phyloP scores from a whole-genome alignment of 352 stramenopile genomes.

The Pythium folliculosum region DNA sequence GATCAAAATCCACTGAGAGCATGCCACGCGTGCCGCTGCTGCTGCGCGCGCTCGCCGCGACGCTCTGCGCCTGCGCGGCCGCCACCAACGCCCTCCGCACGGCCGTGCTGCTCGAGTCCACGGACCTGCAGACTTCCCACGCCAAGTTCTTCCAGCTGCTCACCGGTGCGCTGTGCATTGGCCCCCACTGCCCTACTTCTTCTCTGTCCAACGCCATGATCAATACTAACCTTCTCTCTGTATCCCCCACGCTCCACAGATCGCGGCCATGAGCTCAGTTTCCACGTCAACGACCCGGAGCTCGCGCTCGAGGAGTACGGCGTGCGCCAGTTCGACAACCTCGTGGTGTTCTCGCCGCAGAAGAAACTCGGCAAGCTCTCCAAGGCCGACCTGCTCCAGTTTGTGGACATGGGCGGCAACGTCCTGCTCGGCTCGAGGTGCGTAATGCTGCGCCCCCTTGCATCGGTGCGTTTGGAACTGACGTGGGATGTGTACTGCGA shows the following conservation, averaged over 20 bases:
- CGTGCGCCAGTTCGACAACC: conserved; percentile 87
- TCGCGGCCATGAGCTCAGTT: conserved; percentile 67
- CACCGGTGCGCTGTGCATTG: conserved; percentile 35
- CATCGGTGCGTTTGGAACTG: not conserved
- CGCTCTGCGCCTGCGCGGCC: conserved; percentile 19
- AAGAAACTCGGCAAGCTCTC: conserved; percentile 71
- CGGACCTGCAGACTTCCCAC: conserved; percentile 62
- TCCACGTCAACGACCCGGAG: conserved; percentile 53
- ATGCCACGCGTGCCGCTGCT: conserved; percentile 34
- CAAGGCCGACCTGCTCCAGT: conserved; percentile 76
- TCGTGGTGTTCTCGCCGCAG: conserved; percentile 87
- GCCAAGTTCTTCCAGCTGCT: conserved; percentile 78
- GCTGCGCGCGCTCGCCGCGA: conserved; percentile 24
- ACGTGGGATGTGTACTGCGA: not conserved
- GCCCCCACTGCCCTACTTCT: too few relatives aligned
- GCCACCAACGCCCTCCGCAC: conserved; percentile 48
- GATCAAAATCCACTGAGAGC: conserved; percentile 29
- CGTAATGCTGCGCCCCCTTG: not conserved
- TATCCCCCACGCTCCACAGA: conserved; percentile 25
- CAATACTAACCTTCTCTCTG: not conserved
- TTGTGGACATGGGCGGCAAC: conserved; percentile 88
- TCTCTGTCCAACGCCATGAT: not conserved
- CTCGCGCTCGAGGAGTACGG: conserved; percentile 82
- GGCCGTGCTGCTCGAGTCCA: conserved; percentile 66
- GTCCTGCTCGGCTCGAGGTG: conserved; percentile 70